Evolutionary conservation across 805 yeast species (phyloP), one percentile per base, ranked within the genome.

Genomic region (Starmera quercuum): DNA sequence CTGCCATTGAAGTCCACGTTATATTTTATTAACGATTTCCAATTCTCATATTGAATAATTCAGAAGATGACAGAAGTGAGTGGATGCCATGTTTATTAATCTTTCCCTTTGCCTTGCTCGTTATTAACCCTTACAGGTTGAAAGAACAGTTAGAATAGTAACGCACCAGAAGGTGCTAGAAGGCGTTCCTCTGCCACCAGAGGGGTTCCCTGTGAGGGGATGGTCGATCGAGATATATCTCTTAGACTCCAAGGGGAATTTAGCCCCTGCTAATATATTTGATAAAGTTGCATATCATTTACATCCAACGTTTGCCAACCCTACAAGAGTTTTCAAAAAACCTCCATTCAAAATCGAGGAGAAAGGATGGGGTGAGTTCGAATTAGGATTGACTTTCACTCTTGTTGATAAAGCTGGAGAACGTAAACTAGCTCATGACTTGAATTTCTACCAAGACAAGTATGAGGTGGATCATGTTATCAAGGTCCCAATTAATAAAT

Each of bases 301-400:
- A 43, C 98, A 90, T 64, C 97, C 97, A 32, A 92, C 97, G 8
- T 90, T 90, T 62, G 76, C 75, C 32, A 87, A 87, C 56, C 97
- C 97, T 9, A 79, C 74, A 42, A 74, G 97, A 56, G 68, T 81
- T 10, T 57, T 86, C 53, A 84, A 83, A 51, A 79, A 78, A 51
- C 73, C 83, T 8, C 98, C 98, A 9, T 90, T 88, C 62, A 73
- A 63, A 52, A 81, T 90, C 37, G 83, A 77, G 51, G 98, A 90
- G 58, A 80, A 85, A 63, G 98, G 98, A 33, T 90, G 98, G 97
- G 98, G 97, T 56, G 97, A 90, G 46, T 90, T 90, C 51, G 96
- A 88, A 53, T 71, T 92, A 54, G 83, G 83, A 25, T 78, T 92
- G 40, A 70, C 83, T 22, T 65, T 88, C 28, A 82, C 82, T 40